phyloP scores from a whole-genome alignment of 1,139 yeast genomes.

The Lodderomyces pseudojiufengensis region DNA sequence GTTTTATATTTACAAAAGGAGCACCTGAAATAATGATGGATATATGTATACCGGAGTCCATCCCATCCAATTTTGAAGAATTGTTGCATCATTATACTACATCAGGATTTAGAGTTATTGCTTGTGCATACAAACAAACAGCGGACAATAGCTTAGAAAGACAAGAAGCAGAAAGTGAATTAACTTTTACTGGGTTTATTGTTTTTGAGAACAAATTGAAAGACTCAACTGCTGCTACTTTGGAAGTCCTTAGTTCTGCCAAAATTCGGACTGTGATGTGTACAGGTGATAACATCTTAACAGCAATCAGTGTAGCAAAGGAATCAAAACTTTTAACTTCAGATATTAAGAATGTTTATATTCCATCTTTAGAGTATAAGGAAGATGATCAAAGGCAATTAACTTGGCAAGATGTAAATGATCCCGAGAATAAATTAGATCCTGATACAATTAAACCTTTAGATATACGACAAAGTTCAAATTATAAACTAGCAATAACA shows the following conservation, averaged over 20 bases:
- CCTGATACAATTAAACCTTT: conserved; percentile 56
- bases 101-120: conserved; percentile 91
- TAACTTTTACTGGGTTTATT: conserved; percentile 82
- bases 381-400: conserved; percentile 31
- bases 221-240: conserved; percentile 58
- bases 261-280: conserved; percentile 87
- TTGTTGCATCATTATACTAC: conserved; percentile 82
- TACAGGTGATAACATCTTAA: conserved; percentile 92
- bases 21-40: conserved; percentile 95
- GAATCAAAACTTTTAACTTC: conserved; percentile 68
- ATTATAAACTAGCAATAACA: conserved; percentile 76
- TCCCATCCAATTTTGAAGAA: conserved; percentile 75
- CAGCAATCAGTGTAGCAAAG: conserved; percentile 89
- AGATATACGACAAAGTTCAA: conserved; percentile 23
- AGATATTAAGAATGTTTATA: conserved; percentile 48
- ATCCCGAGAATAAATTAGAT: conserved; percentile 54
- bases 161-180: conserved; percentile 60
- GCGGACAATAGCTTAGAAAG: conserved; percentile 26
- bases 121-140: conserved; percentile 70
- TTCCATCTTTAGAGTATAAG: conserved; percentile 56
- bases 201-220: conserved; percentile 90
- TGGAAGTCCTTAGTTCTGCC: conserved; percentile 58
- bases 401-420: conserved; percentile 63
- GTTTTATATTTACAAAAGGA: conserved; percentile 74
- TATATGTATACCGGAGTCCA: conserved; percentile 63